phyloP scores from a whole-genome alignment of 768 basidiomycete species.

The Dacryopinax primogenitus region DNA sequence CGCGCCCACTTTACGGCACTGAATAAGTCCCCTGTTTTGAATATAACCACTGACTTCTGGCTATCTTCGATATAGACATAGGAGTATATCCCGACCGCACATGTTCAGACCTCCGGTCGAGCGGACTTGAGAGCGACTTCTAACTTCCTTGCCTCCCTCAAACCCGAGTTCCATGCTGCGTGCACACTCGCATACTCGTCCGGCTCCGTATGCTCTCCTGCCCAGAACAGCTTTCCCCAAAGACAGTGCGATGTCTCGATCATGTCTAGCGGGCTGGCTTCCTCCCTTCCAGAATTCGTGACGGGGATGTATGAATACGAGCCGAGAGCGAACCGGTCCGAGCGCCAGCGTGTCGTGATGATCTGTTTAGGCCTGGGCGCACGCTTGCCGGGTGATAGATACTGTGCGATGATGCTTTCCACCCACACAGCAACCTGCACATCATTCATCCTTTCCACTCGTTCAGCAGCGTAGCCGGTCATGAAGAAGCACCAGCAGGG shows the following conservation, averaged over 20 bases:
- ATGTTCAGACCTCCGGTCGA: too few species aligned
- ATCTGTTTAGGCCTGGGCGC: slow-evolving; percentile 12
- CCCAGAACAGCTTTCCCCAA: slow-evolving; percentile 26
- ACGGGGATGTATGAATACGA: slow-evolving; percentile 14
- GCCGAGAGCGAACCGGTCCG: slow-evolving; percentile 12
- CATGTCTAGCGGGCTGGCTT: slow-evolving; percentile 18
- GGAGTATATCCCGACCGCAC: too few species aligned
- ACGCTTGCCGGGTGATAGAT: background rate
- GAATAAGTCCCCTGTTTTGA: too few species aligned
- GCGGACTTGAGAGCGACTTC: slow-evolving; percentile 20
- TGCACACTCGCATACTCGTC: slow-evolving; percentile 29
- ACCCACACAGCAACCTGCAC: slow-evolving; percentile 12
- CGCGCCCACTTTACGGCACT: too few species aligned
- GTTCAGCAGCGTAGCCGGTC: slow-evolving; percentile 10
- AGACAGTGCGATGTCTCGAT: slow-evolving; percentile 12
- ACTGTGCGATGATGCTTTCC: slow-evolving; percentile 1
- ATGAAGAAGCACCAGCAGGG: slow-evolving; percentile 12
- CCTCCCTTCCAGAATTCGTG: background rate
- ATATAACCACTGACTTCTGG: too few species aligned
- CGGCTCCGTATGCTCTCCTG: slow-evolving; percentile 34
- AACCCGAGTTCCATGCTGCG: slow-evolving; percentile 29
- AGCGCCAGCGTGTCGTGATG: slow-evolving; percentile 13
- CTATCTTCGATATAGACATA: too few species aligned
- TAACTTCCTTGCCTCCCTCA: slow-evolving; percentile 28
- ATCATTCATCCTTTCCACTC: slow-evolving; percentile 11